phyloP scores from a whole-genome alignment of 2,329 filamentous ascomycete species.

The Diaporthe citrichinensis region DNA sequence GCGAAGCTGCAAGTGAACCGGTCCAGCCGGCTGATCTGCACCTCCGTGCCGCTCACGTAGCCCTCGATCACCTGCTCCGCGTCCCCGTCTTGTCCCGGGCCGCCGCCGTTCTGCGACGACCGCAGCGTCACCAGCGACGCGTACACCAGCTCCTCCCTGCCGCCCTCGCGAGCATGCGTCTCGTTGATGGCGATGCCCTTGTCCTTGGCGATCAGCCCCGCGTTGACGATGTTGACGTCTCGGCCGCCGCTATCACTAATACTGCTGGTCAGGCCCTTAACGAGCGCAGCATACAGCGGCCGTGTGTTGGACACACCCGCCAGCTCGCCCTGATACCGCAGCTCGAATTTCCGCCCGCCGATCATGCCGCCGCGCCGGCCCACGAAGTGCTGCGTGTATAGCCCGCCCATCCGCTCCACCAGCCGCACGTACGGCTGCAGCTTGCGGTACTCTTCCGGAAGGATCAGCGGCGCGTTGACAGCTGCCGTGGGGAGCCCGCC shows the following conservation, averaged over 20 bases:
- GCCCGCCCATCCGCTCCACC: conserved; percentile 82
- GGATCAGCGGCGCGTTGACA: conserved; percentile 85
- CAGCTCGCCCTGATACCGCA: conserved; percentile 83
- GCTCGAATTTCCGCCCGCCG: conserved; percentile 79
- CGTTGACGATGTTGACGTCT: conserved; percentile 88
- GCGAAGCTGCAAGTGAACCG: conserved; percentile 81
- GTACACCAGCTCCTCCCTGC: conserved; percentile 74
- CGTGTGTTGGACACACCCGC: conserved; percentile 80
- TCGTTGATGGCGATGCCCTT: conserved; percentile 85
- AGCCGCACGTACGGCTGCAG: conserved; percentile 83
- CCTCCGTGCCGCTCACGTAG: conserved; percentile 73
- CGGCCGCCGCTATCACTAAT: conserved; percentile 76
- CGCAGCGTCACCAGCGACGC: conserved; percentile 79
- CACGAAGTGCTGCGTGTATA: conserved; percentile 84
- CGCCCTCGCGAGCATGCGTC: conserved; percentile 73
- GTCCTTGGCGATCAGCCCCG: conserved; percentile 80
- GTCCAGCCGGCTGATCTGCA: conserved; percentile 80
- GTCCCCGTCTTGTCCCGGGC: conserved; percentile 37
- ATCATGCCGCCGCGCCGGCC: conserved; percentile 58
- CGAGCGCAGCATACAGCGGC: conserved; percentile 82
- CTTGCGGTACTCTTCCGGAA: conserved; percentile 84
- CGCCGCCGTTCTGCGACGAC: conserved; percentile 53
- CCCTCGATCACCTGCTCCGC: conserved; percentile 70
- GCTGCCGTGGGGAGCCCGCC: conserved; percentile 82
- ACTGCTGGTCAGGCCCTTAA: conserved; percentile 80